Evolutionary conservation across 371 early-diverging fungal species (phyloP), one percentile per base, ranked within the genome.

Genomic region (Actinomucor elegans): DNA sequence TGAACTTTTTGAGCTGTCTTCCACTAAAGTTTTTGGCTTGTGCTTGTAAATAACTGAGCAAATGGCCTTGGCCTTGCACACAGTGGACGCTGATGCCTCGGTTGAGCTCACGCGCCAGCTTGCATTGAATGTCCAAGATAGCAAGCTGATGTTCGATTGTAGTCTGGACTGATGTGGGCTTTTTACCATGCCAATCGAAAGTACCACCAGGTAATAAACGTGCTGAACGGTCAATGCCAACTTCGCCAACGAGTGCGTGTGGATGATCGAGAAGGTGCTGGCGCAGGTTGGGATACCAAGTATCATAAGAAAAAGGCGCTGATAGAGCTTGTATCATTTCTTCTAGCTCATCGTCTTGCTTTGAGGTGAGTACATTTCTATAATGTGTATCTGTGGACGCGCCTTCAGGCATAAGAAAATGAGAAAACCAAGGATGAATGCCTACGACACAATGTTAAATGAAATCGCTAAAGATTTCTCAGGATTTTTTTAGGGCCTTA

Each of bases 11-110:
- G 20, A 58, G 31, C 18, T 60, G 57, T 28, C 55, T 41, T 8
- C 32, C 48, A 49, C 64, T 64, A 32, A 49, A 54, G 31, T 59
- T 27, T 12, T 47, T 48, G 0, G 66, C 64, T 36, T 71, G 66
- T 5, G 44, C 27, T 57, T 67, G 59, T 27, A 79, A 66, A 43
- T 84, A 73, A 2, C 79, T 75, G 12, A 84, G 76, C 41, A 92
- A 57, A 28, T 79, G 71, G 0, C 92, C 91, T 47, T 87, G 88
- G 14, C 85, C 85, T 47, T 88, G 90, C 12, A 96, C 96, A 53
- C 88, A 88, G 63, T 96, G 96, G 21, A 94, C 64, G 26, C 87
- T 89, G 11, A 91, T 87, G 0, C 89, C 81, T 9, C 91, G 79
- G 15, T 78, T 40, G 14, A 89, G 49, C 20, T 84, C 80, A 14